Evolutionary conservation across 345 rosid genomes (phyloP).

Genomic region (Hypericum perforatum): DNA sequence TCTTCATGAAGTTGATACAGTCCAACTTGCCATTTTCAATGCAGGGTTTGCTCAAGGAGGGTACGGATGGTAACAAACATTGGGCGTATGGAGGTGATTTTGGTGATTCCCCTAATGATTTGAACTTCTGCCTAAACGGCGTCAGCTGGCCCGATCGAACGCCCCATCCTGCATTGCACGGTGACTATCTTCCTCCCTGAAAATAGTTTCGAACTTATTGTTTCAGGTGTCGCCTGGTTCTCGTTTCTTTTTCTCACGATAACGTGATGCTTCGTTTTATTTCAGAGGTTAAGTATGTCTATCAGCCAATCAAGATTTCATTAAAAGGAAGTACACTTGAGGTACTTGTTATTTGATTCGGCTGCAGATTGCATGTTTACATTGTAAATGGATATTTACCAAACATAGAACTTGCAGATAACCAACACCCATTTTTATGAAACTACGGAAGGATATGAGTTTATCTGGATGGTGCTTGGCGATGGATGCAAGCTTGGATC

Average conservation of each 20-base stretch:
- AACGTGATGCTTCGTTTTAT: slow-evolving; percentile 3
- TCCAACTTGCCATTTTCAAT: slow-evolving; percentile 24
- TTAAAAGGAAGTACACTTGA: slow-evolving; percentile 34
- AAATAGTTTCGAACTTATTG: not conserved
- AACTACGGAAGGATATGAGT: slow-evolving; percentile 61
- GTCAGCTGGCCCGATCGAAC: slow-evolving; percentile 92
- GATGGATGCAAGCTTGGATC: slow-evolving; percentile 67
- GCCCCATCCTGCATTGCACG: slow-evolving; percentile 85
- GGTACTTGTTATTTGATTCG: slow-evolving; percentile 32
- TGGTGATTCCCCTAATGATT: slow-evolving; percentile 90
- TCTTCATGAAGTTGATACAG: too few species aligned
- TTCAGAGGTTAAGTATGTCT: slow-evolving; percentile 86
- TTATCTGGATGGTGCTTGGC: slow-evolving; percentile 60
- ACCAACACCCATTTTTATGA: slow-evolving; percentile 52
- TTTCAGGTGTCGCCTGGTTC: not conserved
- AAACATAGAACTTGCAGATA: slow-evolving; percentile 45
- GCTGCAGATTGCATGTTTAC: slow-evolving; percentile 1
- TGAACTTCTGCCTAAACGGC: slow-evolving; percentile 90
- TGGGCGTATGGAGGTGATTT: slow-evolving; percentile 99
- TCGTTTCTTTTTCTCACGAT: slow-evolving; percentile 16
- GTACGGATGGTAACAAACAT: slow-evolving; percentile 49
- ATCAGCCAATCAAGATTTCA: slow-evolving; percentile 76
- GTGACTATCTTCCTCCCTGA: slow-evolving; percentile 30
- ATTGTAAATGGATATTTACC: slow-evolving; percentile 4
- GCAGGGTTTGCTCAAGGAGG: slow-evolving; percentile 67